phyloP scores from a whole-genome alignment of 306 rosid species.

The Clitoria ternatea region DNA sequence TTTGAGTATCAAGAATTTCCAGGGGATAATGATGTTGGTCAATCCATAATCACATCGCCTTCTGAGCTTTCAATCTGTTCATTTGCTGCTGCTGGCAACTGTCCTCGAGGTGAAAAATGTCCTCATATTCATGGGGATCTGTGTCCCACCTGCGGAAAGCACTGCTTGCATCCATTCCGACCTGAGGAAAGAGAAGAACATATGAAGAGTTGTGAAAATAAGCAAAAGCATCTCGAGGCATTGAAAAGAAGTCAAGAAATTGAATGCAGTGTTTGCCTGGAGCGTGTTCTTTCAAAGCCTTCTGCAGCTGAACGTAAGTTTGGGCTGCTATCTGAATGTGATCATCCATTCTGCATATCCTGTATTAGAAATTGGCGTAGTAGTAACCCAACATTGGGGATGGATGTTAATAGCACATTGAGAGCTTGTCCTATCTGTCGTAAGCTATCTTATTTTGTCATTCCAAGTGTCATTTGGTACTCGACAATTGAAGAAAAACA shows the following conservation, averaged over 20 bases:
- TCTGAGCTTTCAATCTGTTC: constrained; percentile 79
- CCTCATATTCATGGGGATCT: constrained; percentile 89
- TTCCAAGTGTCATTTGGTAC: constrained; percentile 98
- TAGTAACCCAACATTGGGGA: constrained; percentile 81
- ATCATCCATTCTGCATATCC: constrained; percentile 93
- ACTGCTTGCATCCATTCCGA: constrained; percentile 87
- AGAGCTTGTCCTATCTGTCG: constrained; percentile 97
- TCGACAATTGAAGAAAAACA: constrained; percentile 70
- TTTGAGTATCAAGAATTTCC: constrained; percentile 26
- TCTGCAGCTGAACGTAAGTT: constrained; percentile 79
- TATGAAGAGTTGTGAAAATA: constrained; percentile 60
- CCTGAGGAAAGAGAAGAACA: constrained; percentile 88
- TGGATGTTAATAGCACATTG: constrained; percentile 86
- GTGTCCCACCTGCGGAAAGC: constrained; percentile 84
- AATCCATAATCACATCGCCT: constrained; percentile 40
- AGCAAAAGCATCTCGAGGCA: constrained; percentile 77
- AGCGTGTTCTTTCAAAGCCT: constrained; percentile 85
- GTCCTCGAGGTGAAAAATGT: constrained; percentile 86
- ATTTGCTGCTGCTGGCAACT: constrained; percentile 91
- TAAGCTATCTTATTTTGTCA: constrained; percentile 85
- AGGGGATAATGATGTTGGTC: constrained; percentile 43
- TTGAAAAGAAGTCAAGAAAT: constrained; percentile 87
- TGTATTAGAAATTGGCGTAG: constrained; percentile 98
- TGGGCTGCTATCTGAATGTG: constrained; percentile 93
- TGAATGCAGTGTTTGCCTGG: constrained; percentile 97